These are phyloP conservation scores for Fomes fomentarius DNA, from an alignment of 1,284 basidiomycete genomes.

Conservation along the genomic window DNA sequence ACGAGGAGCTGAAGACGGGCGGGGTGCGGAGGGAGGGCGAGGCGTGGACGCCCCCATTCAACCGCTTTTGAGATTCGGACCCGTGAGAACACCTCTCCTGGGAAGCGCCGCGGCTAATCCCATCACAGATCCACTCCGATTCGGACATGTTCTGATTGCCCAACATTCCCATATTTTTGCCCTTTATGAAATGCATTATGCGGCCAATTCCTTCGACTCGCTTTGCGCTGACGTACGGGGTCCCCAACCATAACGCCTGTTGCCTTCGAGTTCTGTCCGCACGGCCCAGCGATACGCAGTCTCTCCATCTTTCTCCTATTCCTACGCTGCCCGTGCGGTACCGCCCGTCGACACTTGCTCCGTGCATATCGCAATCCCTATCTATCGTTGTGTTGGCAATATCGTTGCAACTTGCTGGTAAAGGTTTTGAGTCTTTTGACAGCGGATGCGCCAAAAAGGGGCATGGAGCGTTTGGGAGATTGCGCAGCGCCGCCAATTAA, in stretches of 20 bases:
- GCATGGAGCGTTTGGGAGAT: constrained; percentile 1
- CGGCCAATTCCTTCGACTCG: background rate
- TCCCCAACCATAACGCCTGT: background rate
- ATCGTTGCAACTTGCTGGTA: background rate
- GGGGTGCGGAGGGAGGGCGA: background rate
- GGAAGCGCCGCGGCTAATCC: constrained; percentile 15
- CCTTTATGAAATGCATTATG: background rate
- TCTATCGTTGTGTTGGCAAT: background rate
- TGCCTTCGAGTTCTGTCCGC: background rate
- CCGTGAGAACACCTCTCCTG: constrained; percentile 8
- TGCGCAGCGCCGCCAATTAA: background rate
- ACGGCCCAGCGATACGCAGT: no score
- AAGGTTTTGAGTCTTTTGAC: background rate
- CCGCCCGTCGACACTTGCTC: no score
- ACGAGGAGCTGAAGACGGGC: constrained; percentile 7
- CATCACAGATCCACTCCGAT: constrained; percentile 17
- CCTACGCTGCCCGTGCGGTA: no score
- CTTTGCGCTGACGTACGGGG: constrained; percentile 21
- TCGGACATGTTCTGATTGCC: constrained; percentile 9
- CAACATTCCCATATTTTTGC: background rate
- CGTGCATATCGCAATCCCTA: no score
- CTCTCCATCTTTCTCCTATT: background rate
- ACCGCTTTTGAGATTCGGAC: constrained; percentile 22
- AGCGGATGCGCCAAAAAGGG: background rate
- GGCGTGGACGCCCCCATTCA: constrained; percentile 9